Conservation (phyloP, 2,329 filamentous ascomycete genomes). For the Epichloe hybrida region DNA sequence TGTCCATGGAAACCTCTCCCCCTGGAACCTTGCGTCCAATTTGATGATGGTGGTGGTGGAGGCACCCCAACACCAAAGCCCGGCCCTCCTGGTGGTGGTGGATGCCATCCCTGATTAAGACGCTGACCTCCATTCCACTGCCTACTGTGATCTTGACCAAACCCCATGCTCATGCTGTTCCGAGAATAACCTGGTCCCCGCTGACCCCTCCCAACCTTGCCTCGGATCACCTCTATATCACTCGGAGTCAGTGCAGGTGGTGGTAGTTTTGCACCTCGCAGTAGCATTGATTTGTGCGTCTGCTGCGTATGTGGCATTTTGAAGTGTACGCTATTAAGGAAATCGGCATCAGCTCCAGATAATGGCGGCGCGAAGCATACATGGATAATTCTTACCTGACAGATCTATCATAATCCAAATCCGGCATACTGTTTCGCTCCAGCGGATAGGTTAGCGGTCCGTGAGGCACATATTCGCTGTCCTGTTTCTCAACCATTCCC, state of each 20-base stretch:
- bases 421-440: constrained; percentile 55
- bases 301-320: constrained; percentile 61
- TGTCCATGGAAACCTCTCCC: neutral
- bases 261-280: constrained; percentile 68
- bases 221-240: constrained; percentile 62
- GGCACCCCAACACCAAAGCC: constrained; percentile 4
- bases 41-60: constrained; percentile 5
- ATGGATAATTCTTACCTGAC: constrained; percentile 47
- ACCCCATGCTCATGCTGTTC: neutral
- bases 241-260: constrained; percentile 57
- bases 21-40: neutral
- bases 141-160: neutral
- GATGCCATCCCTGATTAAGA: constrained; percentile 7
- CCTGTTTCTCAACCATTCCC: constrained; percentile 70
- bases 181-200: constrained; percentile 20
- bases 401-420: constrained; percentile 73
- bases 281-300: constrained; percentile 84
- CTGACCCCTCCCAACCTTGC: constrained; percentile 39
- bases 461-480: constrained; percentile 65
- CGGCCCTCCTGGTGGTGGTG: constrained; percentile 17
- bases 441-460: constrained; percentile 69
- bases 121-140: constrained; percentile 2
- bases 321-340: constrained; percentile 57
- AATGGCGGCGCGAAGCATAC: neutral
- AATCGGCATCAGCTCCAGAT: neutral